Evolutionary conservation across 1,139 yeast species (phyloP).

Genomic region (Lodderomyces theae): DNA sequence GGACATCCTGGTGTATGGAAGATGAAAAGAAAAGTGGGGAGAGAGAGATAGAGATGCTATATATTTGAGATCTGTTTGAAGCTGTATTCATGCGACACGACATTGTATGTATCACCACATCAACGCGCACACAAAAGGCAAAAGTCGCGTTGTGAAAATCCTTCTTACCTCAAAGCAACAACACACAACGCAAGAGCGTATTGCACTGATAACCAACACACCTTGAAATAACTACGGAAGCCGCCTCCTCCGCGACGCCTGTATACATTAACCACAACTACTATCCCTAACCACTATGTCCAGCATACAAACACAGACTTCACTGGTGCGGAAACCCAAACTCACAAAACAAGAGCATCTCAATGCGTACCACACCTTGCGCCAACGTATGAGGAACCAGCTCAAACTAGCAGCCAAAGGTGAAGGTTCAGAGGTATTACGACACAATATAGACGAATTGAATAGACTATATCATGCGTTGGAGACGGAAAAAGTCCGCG

Average conservation of each 20-base stretch:
- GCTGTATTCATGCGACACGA: constrained; percentile 5
- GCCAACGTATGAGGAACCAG: constrained; percentile 20
- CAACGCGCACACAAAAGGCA: neutral
- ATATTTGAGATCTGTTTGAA: too few relatives aligned
- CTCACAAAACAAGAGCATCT: constrained; percentile 19
- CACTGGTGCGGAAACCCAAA: constrained; percentile 5
- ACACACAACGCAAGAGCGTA: neutral
- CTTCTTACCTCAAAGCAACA: neutral
- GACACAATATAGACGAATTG: constrained; percentile 28
- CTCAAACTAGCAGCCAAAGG: constrained; percentile 35
- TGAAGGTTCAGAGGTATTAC: constrained; percentile 28
- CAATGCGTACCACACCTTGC: constrained; percentile 25
- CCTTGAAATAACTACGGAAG: neutral
- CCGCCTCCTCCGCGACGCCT: neutral
- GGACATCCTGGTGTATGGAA: too few relatives aligned
- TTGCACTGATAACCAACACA: neutral
- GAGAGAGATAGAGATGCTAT: too few relatives aligned
- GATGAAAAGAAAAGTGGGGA: too few relatives aligned
- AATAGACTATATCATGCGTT: constrained; percentile 28
- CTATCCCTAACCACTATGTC: neutral
- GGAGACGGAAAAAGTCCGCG: constrained; percentile 28
- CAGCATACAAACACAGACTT: neutral
- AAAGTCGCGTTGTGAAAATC: neutral
- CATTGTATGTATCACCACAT: neutral
- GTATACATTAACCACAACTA: neutral